Percentiles rank a stretch among this genome's conserved stretches.
phyloP scores from a whole-genome alignment of 2,329 filamentous ascomycete genomes.

The Parasarocladium wereldwijsianum region DNA sequence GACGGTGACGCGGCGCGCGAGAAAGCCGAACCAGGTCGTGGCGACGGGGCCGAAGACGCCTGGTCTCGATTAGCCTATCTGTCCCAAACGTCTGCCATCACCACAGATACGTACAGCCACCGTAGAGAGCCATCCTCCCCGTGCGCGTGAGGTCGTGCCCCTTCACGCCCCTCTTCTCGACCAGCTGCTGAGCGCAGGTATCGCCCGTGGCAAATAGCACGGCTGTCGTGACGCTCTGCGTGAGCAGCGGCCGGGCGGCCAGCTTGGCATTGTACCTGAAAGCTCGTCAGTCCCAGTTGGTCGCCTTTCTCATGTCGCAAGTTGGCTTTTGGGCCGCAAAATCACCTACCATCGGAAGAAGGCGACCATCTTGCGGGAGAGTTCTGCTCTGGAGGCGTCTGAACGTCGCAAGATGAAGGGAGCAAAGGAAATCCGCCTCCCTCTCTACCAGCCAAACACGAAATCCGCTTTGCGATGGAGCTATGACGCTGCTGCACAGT shows the following conservation, averaged over 20 bases:
- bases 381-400: background rate
- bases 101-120: constrained; percentile 55
- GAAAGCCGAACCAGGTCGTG: constrained; percentile 72
- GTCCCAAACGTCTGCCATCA: too few species aligned
- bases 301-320: background rate
- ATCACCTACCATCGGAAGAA: constrained; percentile 18
- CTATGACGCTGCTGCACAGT: constrained; percentile 3
- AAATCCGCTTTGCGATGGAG: background rate
- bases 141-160: constrained; percentile 64
- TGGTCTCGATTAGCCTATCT: constrained; percentile 19
- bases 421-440: background rate
- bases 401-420: background rate
- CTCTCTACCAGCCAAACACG: too few species aligned
- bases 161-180: constrained; percentile 65
- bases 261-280: constrained; percentile 75
- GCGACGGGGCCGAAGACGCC: constrained; percentile 78
- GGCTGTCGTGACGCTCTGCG: constrained; percentile 79
- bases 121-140: constrained; percentile 67
- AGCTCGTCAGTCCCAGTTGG: constrained; percentile 7
- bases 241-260: constrained; percentile 69
- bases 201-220: constrained; percentile 90
- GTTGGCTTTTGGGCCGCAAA: background rate
- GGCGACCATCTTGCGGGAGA: constrained; percentile 3
- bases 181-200: constrained; percentile 75
- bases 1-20: constrained; percentile 55